These are phyloP conservation scores for Parmales sp. DNA, from an alignment of 108 stramenopile genomes.

Conservation along the genomic window DNA sequence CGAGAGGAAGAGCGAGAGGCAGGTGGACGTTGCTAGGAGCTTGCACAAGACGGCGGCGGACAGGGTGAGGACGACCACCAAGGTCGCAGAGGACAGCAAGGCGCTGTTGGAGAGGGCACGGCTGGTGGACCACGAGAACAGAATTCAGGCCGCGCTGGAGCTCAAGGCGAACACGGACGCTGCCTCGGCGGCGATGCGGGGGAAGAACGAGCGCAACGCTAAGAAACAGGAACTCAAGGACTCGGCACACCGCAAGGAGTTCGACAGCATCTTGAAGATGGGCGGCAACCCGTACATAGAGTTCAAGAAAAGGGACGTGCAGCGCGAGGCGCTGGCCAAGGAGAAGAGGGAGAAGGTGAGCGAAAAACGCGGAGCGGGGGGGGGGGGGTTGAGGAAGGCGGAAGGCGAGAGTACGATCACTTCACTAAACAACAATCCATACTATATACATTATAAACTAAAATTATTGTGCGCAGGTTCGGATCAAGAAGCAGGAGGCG, in stretches of 20 bases:
- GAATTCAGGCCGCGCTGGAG: conserved; percentile 6
- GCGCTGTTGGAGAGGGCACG: not conserved
- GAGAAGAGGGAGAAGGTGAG: not conserved
- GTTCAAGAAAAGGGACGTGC: conserved; percentile 8
- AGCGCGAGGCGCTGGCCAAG: not conserved
- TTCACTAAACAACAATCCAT: too few relatives aligned
- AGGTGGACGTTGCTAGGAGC: not conserved
- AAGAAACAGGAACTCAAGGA: not conserved
- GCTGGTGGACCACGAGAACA: not conserved
- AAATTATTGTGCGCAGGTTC: too few relatives aligned
- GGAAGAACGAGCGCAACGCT: not conserved
- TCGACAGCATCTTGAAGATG: not conserved
- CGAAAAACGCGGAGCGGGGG: too few relatives aligned
- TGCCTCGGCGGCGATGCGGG: not conserved
- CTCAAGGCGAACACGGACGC: conserved; percentile 13
- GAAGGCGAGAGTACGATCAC: too few relatives aligned
- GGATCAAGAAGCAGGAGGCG: conserved; percentile 9
- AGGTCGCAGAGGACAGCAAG: not conserved
- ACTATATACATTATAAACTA: too few relatives aligned
- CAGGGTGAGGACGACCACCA: not conserved
- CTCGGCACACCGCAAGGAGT: too few relatives aligned
- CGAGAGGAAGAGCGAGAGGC: not conserved
- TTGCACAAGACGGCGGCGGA: not conserved
- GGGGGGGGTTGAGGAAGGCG: too few relatives aligned
- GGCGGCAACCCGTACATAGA: conserved; percentile 23